Conservation (phyloP, 495 filamentous ascomycete species). For the Hypoxylon crocopeplum region DNA sequence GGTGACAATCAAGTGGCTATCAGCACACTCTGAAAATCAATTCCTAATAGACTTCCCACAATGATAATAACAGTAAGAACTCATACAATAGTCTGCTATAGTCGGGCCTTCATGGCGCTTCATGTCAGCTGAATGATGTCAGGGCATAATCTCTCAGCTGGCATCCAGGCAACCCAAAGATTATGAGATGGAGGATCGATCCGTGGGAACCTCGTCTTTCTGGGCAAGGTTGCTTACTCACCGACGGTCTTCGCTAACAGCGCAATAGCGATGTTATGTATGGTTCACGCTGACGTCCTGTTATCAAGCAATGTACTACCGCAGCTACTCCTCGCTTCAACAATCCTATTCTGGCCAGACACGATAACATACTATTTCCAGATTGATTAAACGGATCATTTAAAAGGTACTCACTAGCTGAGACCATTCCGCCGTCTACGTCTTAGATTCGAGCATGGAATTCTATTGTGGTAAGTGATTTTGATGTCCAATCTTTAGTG, state of each 20-base stretch:
- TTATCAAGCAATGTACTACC: conserved; percentile 10
- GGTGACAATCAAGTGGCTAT: neutral
- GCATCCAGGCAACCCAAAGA: conserved; percentile 6
- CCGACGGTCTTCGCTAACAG: conserved; percentile 21
- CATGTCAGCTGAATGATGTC: conserved; percentile 34
- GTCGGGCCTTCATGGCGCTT: conserved; percentile 8
- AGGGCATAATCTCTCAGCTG: conserved; percentile 31
- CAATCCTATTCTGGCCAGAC: conserved; percentile 26
- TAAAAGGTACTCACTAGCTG: conserved; percentile 18
- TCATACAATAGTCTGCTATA: conserved; percentile 8
- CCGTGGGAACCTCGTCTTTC: neutral
- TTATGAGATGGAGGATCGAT: neutral
- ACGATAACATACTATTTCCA: conserved; percentile 24
- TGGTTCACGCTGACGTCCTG: neutral
- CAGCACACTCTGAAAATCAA: neutral
- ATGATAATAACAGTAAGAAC: conserved; percentile 9
- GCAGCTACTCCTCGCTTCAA: conserved; percentile 26
- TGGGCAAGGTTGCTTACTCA: conserved; percentile 18
- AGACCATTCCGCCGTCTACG: conserved; percentile 24
- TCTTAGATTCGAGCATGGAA: conserved; percentile 20
- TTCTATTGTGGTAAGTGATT: conserved; percentile 8
- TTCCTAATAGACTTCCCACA: neutral
- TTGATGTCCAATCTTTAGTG: neutral
- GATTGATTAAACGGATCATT: conserved; percentile 20
- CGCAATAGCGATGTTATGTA: too few relatives aligned